Evolutionary conservation across 163 green algal species (phyloP), one percentile per base, ranked within the genome.

Genomic region (Scenedesmus sp.): DNA sequence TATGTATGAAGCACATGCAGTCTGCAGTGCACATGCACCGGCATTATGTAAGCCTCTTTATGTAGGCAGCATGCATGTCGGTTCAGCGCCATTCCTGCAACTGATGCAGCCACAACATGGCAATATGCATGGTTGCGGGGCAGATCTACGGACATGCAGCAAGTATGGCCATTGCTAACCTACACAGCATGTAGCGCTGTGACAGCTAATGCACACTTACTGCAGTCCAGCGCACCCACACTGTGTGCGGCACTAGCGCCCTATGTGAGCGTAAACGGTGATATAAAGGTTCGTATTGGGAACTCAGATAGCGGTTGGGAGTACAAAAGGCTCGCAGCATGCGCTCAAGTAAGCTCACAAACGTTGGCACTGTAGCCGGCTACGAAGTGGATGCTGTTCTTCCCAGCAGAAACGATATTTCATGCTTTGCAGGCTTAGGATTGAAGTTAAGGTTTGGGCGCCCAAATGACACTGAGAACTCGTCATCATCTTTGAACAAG

Each of bases 401-500:
- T 30, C 7, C 18, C 13, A 65, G 53, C 53, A 24, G 15, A 24
- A 13, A 65, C 53, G 46, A 30, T 3, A 65, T 6, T 6, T 24
- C 4, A 16, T 65, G 15, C 26, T 30, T 65, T 13, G 15, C 15
- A 6, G 13, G 13, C 53, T 65, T 6, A 65, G 15, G 26, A 16
- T 22, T 30, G 15, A 16, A 65, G 53, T 7, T 30, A 30, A 26
- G 15, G 13, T 30, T 22, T 40, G 4, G 4, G 65, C 65, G 30
- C 30, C 56, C 22, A 22, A n/a, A 30, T 40, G 65, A 76, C 26
- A 40, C 9, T 37, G 30, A 40, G 65, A 76, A 76, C 59, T 22
- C 65, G 30, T 76, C 30, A n/a, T n/a, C n/a, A n/a, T n/a, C n/a
- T n/a, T n/a, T n/a, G n/a, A 76, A 76, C 65, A 76, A 76, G 65